phyloP scores from a whole-genome alignment of 2,329 filamentous ascomycete species.

The Emericellopsis cladophorae region DNA sequence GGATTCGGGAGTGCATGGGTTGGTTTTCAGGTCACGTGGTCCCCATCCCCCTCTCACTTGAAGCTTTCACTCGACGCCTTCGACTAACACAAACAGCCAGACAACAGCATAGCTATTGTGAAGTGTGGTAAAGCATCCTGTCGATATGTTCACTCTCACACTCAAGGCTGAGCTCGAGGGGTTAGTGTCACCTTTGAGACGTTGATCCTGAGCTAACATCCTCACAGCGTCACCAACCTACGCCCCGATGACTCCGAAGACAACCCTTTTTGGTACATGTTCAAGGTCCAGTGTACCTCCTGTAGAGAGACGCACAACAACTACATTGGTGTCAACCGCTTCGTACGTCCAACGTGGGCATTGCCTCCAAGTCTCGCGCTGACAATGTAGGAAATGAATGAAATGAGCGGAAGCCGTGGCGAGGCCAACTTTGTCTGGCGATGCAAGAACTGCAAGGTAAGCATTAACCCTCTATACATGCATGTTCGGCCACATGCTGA shows the following conservation, averaged over 20 bases:
- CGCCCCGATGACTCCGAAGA: conserved; percentile 72
- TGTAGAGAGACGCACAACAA: conserved; percentile 87
- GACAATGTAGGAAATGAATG: conserved; percentile 62
- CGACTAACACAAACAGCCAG: not conserved
- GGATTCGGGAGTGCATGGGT: not conserved
- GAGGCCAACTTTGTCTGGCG: conserved; percentile 99
- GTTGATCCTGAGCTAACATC: not conserved
- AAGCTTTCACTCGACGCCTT: no score
- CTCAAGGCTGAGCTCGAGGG: conserved; percentile 58
- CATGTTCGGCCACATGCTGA: not conserved
- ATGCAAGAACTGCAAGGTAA: conserved; percentile 94
- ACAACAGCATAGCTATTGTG: not conserved
- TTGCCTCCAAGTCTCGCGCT: not conserved
- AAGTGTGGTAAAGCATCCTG: not conserved
- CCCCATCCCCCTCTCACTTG: not conserved
- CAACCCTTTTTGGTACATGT: conserved; percentile 88
- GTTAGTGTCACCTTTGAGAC: conserved; percentile 28
- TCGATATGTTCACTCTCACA: conserved; percentile 50
- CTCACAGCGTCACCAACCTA: conserved; percentile 71
- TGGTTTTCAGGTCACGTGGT: not conserved
- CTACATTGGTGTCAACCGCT: conserved; percentile 73
- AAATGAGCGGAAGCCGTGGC: conserved; percentile 83
- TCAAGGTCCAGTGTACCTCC: conserved; percentile 97
- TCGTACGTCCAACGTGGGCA: conserved; percentile 43
- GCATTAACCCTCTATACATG: conserved; percentile 4